phyloP scores from a whole-genome alignment of 2,329 filamentous ascomycete genomes.

The Ascocoryne sarcoides region DNA sequence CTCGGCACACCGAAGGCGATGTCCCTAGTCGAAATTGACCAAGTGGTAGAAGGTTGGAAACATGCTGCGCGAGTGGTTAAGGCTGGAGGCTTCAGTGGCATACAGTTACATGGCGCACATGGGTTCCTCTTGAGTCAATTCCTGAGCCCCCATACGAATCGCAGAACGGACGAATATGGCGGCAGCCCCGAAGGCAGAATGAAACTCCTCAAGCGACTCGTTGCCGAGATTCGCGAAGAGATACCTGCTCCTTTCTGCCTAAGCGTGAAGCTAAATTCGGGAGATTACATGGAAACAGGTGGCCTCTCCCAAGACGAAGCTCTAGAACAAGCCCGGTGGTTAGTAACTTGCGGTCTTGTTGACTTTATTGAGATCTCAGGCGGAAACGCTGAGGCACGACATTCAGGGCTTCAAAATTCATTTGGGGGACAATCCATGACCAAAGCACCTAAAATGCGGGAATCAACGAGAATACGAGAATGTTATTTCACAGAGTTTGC shows the following conservation, averaged over 20 bases:
- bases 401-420: slow-evolving; percentile 4
- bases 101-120: slow-evolving; percentile 46
- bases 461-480: slow-evolving; percentile 10
- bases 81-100: slow-evolving; percentile 40
- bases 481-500: slow-evolving; percentile 10
- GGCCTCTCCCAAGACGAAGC: slow-evolving; percentile 10
- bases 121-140: slow-evolving; percentile 52
- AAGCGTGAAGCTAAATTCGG: slow-evolving; percentile 12
- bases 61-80: slow-evolving; percentile 31
- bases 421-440: background rate
- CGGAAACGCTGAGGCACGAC: slow-evolving; percentile 45
- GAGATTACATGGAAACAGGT: slow-evolving; percentile 10
- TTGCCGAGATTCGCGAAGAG: slow-evolving; percentile 8
- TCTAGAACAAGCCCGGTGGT: slow-evolving; percentile 8
- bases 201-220: slow-evolving; percentile 7
- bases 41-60: slow-evolving; percentile 7
- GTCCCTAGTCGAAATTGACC: slow-evolving; percentile 7
- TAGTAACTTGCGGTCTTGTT: slow-evolving; percentile 7
- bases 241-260: slow-evolving; percentile 8
- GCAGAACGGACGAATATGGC: slow-evolving; percentile 46
- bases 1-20: slow-evolving; percentile 11
- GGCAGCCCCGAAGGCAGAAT: slow-evolving; percentile 27
- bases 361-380: slow-evolving; percentile 15
- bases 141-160: slow-evolving; percentile 41
- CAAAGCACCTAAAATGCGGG: slow-evolving; percentile 4